Base-by-base conservation (phyloP, 108 stramenopile species). In the Skeletonema costatum region DNA sequence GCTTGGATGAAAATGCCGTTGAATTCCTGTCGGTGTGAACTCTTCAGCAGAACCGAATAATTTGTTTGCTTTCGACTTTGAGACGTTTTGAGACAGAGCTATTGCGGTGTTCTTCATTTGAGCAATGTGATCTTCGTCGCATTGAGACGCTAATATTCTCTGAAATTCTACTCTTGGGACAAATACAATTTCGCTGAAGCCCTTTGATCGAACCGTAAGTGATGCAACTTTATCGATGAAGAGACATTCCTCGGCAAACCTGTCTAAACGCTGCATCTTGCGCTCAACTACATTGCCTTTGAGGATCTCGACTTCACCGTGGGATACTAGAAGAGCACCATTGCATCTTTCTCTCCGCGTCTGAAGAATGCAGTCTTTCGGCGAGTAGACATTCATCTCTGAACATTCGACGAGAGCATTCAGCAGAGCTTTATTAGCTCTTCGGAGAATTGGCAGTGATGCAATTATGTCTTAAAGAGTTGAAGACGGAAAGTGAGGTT, bases 291-390 rank as follows among this genome's bases (percentile, higher is more conserved):
- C 66, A 12, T 14, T 56, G 2, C 83, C 83, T 42, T 68, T 79
- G 41, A 82, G 29, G 10, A 85, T 63, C 67, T 73, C 80, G 6
- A 73, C 71, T 64, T 86, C 80, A 60, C 80, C 80, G 11, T 44
- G 51, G 3, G 81, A 59, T 3, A 86, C 70, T 16, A 86, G 31
- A 7, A 86, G 32, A 31, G 66, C 76, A 6, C 81, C 85, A 32
- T 33, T 36, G 9, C 78, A 17, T 11, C 36, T 68, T 39, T 86
- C 85, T 12, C 77, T 77, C 7, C 44, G 35, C 29, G n/a, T n/a
- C n/a, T 78, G 39, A 8, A 86, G 14, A 53, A 86, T 82, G 44
- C 79, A 81, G 63, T 86, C 85, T 31, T 86, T 75, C 32, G 85
- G 85, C 3, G 71, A 53, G 64, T 86, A 86, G 17, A 78, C 74